Base-by-base conservation (phyloP, 495 filamentous ascomycete species). In the Penicillium tannophilum region DNA sequence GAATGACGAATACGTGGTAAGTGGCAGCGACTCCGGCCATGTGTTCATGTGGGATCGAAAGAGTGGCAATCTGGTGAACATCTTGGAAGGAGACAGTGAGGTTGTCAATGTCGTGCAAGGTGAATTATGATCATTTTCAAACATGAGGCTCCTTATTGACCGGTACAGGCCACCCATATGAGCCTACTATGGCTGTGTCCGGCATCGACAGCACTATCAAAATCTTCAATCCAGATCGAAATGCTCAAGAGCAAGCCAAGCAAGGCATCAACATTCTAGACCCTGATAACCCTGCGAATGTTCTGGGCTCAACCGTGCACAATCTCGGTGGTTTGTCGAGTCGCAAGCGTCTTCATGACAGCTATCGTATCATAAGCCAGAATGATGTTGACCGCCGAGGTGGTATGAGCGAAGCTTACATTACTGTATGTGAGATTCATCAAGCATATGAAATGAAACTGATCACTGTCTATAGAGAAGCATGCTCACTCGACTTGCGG, bases 161-260 rank as follows among this genome's bases (percentile, higher is more conserved):
- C 31, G 6, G n/a, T 59, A 24, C 63, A 82, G 87, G 86, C 6
- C 88, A 90, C 61, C 88, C 88, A 1, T 88, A 88, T 64, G 88
- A 91, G 62, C 87, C 88, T 1, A 82, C 83, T 46, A 73, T 91
- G 31, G 88, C 88, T 2, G 85, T 83, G 9, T 88, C 85, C 0
- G 88, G 88, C 17, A 91, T 91, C 33, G 88, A 91, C 61, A 82
- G 85, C 41, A 90, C 88, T 2, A 84, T 91, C 74, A 91, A 91
- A 60, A 85, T 91, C 24, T 91, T 91, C 75, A 88, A 84, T 0
- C 74, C 87, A 2, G 88, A 91, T 64, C 75, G 69, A 51, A 73
- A 75, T 4, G 83, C 83, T 1, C 85, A 90, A 61, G 76, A 79
- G 10, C 74, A 82, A 52, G 86, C 86, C 24, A 76, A 79, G 16